Percentiles rank a stretch among this genome's conserved stretches.
Conservation (phyloP, 305 asterid species). For the Andrographis paniculata region DNA sequence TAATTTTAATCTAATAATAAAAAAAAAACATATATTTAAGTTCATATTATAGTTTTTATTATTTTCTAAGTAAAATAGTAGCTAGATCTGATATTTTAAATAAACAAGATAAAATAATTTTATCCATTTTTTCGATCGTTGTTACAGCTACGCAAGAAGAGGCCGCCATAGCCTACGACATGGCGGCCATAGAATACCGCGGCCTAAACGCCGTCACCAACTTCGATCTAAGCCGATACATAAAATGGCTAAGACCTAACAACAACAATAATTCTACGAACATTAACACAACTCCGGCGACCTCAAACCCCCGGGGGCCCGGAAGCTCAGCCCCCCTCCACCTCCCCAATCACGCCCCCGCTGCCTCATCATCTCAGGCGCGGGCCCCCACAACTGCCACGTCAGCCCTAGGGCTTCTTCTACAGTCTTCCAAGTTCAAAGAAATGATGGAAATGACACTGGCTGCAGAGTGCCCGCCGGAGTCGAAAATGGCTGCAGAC, state of each 20-base stretch:
- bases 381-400: constrained; percentile 46
- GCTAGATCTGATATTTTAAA: neutral
- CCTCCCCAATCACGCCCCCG: constrained; percentile 21
- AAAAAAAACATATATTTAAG: no score
- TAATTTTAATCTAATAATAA: no score
- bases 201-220: constrained; percentile 82
- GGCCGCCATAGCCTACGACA: constrained; percentile 76
- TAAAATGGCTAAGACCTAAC: constrained; percentile 73
- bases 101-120: constrained; percentile 3
- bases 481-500: constrained; percentile 7
- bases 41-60: no score
- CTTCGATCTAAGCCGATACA: constrained; percentile 77
- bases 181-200: constrained; percentile 84
- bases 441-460: constrained; percentile 80
- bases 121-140: neutral
- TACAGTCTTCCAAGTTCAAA: constrained; percentile 68
- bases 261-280: constrained; percentile 15
- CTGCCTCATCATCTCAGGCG: constrained; percentile 21
- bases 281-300: constrained; percentile 10
- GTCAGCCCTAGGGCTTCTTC: constrained; percentile 66
- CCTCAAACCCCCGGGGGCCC: constrained; percentile 14
- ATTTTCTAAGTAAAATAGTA: no score
- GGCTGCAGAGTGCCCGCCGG: constrained; percentile 47
- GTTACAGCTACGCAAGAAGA: constrained; percentile 84
- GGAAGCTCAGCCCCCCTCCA: constrained; percentile 17